phyloP scores from a whole-genome alignment of 2,329 filamentous ascomycete genomes.

The Allantophomopsis cytisporea region DNA sequence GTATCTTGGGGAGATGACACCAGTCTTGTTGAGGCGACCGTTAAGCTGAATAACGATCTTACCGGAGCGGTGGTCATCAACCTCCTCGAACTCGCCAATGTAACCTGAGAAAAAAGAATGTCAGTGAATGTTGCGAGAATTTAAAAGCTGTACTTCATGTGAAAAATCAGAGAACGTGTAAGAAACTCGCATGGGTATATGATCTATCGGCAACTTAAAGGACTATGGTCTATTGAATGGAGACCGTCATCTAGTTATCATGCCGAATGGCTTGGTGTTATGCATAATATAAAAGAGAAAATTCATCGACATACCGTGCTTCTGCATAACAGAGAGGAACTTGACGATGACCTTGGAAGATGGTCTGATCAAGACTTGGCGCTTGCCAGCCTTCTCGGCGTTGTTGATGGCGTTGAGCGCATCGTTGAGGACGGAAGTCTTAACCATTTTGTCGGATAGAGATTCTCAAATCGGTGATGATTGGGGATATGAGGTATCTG shows the following conservation, averaged over 20 bases:
- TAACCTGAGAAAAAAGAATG: slow-evolving; percentile 51
- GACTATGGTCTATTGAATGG: slow-evolving; percentile 78
- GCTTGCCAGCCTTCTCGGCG: slow-evolving; percentile 99
- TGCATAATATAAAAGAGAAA: slow-evolving; percentile 5
- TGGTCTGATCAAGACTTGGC: slow-evolving; percentile 95
- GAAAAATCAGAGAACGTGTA: slow-evolving; percentile 81
- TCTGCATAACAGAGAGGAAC: slow-evolving; percentile 99
- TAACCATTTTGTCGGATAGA: slow-evolving; percentile 85
- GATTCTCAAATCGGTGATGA: slow-evolving; percentile 64
- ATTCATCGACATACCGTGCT: slow-evolving; percentile 68
- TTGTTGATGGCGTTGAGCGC: slow-evolving; percentile 99
- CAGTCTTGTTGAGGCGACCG: slow-evolving; percentile 97
- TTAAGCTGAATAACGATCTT: slow-evolving; percentile 99
- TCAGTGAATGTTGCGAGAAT: slow-evolving; percentile 76
- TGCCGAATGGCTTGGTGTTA: slow-evolving; percentile 51
- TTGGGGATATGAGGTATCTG: slow-evolving; percentile 52
- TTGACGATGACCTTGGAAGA: slow-evolving; percentile 99
- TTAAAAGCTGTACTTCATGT: slow-evolving; percentile 87
- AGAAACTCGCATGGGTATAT: slow-evolving; percentile 65
- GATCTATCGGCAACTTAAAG: slow-evolving; percentile 99
- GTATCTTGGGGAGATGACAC: slow-evolving; percentile 98
- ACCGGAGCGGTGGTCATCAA: slow-evolving; percentile 98
- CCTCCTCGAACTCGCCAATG: slow-evolving; percentile 99
- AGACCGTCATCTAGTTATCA: slow-evolving; percentile 99
- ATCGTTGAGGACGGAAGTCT: slow-evolving; percentile 99